Evolutionary conservation across 2,329 filamentous ascomycete genomes (phyloP).

Genomic region (Cordyceps fumosorosea): DNA sequence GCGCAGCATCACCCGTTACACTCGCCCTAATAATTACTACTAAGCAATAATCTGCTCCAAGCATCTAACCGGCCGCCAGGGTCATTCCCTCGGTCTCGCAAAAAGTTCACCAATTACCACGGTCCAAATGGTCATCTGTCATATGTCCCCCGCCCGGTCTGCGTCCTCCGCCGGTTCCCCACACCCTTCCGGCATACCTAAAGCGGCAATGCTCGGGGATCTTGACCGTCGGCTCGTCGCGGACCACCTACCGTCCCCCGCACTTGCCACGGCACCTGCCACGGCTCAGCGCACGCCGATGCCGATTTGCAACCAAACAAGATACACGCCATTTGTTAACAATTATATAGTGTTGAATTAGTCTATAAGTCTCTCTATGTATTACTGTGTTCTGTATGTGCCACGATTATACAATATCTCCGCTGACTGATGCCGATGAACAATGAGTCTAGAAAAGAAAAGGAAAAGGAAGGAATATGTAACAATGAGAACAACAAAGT

Average conservation of each 20-base stretch:
- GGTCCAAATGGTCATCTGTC: background rate
- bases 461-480: background rate
- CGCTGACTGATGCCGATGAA: background rate
- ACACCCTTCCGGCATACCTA: background rate
- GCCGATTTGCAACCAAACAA: background rate
- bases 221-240: too few relatives aligned
- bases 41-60: too few relatives aligned
- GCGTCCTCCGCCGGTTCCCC: background rate
- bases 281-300: background rate
- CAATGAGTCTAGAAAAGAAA: background rate
- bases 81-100: background rate
- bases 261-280: too few relatives aligned
- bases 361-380: background rate
- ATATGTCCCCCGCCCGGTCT: background rate
- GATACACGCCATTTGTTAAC: background rate
- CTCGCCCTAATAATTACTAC: too few relatives aligned
- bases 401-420: background rate
- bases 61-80: too few relatives aligned
- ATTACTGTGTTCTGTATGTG: background rate
- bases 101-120: background rate
- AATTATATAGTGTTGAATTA: background rate
- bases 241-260: constrained; percentile 1
- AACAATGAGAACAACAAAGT: background rate
- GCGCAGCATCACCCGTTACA: too few relatives aligned
- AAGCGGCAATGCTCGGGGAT: background rate